phyloP scores from a whole-genome alignment of 2,329 filamentous ascomycete species.

The Ceratocystis ficicola region DNA sequence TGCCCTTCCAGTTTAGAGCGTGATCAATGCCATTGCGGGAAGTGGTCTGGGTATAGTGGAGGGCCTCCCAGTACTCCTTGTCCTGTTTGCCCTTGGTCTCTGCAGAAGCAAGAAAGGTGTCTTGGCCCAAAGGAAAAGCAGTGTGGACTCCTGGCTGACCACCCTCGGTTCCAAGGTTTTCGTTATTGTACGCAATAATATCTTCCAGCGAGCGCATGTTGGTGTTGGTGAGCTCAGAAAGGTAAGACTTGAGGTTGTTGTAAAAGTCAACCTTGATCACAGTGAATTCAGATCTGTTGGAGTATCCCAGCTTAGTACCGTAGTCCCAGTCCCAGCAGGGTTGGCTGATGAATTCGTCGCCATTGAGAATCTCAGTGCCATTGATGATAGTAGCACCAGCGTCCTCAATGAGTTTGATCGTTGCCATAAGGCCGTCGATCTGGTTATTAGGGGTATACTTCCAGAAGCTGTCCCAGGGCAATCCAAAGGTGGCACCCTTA shows the following conservation, averaged over 20 bases:
- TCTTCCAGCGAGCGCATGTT: constrained; percentile 48
- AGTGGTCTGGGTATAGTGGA: constrained; percentile 47
- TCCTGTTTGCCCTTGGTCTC: constrained; percentile 48
- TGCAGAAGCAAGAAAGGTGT: constrained; percentile 53
- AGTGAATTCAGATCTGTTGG: constrained; percentile 65
- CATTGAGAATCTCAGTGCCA: constrained; percentile 53
- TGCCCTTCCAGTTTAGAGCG: constrained; percentile 37
- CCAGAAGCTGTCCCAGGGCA: constrained; percentile 65
- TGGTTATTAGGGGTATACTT: constrained; percentile 45
- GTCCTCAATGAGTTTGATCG: constrained; percentile 36
- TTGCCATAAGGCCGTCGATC: constrained; percentile 37
- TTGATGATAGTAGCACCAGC: constrained; percentile 59
- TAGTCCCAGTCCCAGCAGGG: constrained; percentile 66
- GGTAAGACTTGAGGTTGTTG: constrained; percentile 48
- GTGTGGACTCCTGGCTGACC: constrained; percentile 46
- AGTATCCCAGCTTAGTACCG: constrained; percentile 45
- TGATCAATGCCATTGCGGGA: constrained; percentile 58
- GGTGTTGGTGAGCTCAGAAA: constrained; percentile 51
- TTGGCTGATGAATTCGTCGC: constrained; percentile 49
- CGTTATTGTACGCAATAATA: constrained; percentile 50
- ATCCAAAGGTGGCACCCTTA: constrained; percentile 51
- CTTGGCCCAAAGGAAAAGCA: constrained; percentile 58
- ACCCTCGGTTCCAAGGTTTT: constrained; percentile 55
- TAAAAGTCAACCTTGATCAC: constrained; percentile 62
- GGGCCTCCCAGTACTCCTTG: constrained; percentile 54